Evolutionary conservation across 2,329 filamentous ascomycete species (phyloP).

Genomic region (Fusarium pseudocircinatum): DNA sequence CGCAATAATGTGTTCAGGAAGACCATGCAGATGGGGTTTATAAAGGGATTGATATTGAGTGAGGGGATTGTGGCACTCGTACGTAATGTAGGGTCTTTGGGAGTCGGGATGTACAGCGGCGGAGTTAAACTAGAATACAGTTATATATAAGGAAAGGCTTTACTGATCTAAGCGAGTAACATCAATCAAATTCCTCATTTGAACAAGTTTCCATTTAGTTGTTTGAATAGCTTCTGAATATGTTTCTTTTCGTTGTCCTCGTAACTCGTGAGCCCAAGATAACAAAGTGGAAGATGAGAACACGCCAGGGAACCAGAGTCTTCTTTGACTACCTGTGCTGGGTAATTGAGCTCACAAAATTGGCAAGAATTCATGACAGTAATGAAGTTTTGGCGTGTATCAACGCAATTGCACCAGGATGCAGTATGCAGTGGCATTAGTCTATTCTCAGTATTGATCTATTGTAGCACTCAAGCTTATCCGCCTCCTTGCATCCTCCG

Average conservation of each 20-base stretch:
- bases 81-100: neutral
- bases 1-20: fast-evolving
- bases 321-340: neutral
- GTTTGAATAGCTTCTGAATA: neutral
- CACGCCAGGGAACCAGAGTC: no score
- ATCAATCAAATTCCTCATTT: neutral
- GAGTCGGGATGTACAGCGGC: no score
- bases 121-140: neutral
- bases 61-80: neutral
- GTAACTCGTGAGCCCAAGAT: neutral
- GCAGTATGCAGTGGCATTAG: neutral
- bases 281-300: neutral
- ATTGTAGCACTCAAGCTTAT: constrained; percentile 9
- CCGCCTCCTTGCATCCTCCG: constrained; percentile 61
- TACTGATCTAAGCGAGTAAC: neutral
- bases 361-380: no score
- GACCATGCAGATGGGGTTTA: neutral
- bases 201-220: neutral
- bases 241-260: fast-evolving
- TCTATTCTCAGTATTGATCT: neutral
- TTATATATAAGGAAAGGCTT: neutral
- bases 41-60: neutral
- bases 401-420: neutral
- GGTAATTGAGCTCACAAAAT: no score
- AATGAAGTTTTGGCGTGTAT: neutral